Conservation (phyloP, 371 early-diverging fungal species). For the Spraguea lophii region DNA sequence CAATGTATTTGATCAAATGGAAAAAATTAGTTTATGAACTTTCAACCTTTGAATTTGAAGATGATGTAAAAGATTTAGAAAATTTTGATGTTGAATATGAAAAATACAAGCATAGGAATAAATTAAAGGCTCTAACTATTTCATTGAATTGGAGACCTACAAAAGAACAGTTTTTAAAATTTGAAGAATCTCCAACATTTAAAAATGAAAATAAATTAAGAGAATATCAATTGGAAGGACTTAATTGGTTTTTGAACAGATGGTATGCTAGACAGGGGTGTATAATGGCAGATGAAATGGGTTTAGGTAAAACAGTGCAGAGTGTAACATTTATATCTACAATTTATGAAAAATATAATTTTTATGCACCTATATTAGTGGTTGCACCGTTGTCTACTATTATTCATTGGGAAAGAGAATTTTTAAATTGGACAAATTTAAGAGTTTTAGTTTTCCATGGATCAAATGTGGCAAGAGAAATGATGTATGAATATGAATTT, state of each 20-base stretch:
- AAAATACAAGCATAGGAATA: slow-evolving; percentile 29
- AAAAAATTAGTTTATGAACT: slow-evolving; percentile 60
- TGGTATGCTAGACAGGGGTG: slow-evolving; percentile 48
- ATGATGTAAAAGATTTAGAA: slow-evolving; percentile 48
- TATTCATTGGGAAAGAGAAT: slow-evolving; percentile 50
- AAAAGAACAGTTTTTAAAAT: slow-evolving; percentile 28
- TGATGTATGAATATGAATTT: slow-evolving; percentile 54
- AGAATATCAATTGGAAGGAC: slow-evolving; percentile 53
- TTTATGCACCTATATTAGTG: slow-evolving; percentile 54
- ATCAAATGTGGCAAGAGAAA: slow-evolving; percentile 47
- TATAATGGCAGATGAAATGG: slow-evolving; percentile 67
- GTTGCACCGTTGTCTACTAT: slow-evolving; percentile 57
- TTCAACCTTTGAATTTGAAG: slow-evolving; percentile 62
- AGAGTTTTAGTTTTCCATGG: slow-evolving; percentile 57
- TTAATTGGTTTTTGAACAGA: slow-evolving; percentile 56
- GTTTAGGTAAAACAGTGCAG: slow-evolving; percentile 61
- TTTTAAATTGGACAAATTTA: slow-evolving; percentile 55
- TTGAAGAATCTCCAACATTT: slow-evolving; percentile 23
- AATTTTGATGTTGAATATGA: slow-evolving; percentile 46
- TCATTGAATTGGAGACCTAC: slow-evolving; percentile 42
- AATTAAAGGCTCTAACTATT: slow-evolving; percentile 13
- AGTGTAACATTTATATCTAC: slow-evolving; percentile 54
- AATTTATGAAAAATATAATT: slow-evolving; percentile 50
- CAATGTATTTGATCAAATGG: slow-evolving; percentile 66
- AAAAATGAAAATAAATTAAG: slow-evolving; percentile 51